Percentiles rank a stretch among this genome's conserved stretches.
These are phyloP conservation scores for Metschnikowia rubicola DNA, from an alignment of 805 yeast species.

Conservation along the genomic window DNA sequence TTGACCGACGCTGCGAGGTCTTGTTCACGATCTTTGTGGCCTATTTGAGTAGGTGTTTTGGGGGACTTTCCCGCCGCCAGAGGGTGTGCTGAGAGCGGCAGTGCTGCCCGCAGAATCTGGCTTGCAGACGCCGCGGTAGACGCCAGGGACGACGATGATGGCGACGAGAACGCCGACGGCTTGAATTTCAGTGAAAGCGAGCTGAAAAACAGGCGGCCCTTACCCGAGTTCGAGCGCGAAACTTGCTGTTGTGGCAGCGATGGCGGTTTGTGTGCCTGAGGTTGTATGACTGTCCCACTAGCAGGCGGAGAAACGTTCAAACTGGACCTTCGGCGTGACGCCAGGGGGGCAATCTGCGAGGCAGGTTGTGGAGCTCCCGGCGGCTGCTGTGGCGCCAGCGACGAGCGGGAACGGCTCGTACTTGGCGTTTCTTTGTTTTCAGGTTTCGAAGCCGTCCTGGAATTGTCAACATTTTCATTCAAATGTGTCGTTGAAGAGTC, in stretches of 20 bases:
- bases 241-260: neutral
- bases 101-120: neutral
- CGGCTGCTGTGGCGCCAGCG: conserved; percentile 17
- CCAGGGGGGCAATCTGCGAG: neutral
- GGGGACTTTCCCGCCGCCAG: conserved; percentile 4
- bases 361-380: neutral
- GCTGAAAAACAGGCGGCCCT: conserved; percentile 28
- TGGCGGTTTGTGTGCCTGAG: neutral
- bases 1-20: conserved; percentile 23
- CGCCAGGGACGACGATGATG: neutral
- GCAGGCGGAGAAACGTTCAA: neutral
- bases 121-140: neutral
- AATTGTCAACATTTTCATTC: too few relatives aligned
- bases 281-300: neutral
- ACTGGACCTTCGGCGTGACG: conserved; percentile 13
- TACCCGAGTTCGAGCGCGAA: conserved; percentile 10
- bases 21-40: conserved; percentile 10
- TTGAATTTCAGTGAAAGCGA: conserved; percentile 41
- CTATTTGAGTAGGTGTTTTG: neutral
- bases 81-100: neutral
- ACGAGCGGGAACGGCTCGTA: conserved; percentile 24
- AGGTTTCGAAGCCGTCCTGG: too few relatives aligned
- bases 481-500: neutral
- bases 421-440: neutral
- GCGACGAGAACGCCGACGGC: conserved; percentile 13